Percentiles rank a stretch among this genome's conserved stretches.
Conservation (phyloP, 78 protist species). For the Paratrimastix pyriformis region DNA sequence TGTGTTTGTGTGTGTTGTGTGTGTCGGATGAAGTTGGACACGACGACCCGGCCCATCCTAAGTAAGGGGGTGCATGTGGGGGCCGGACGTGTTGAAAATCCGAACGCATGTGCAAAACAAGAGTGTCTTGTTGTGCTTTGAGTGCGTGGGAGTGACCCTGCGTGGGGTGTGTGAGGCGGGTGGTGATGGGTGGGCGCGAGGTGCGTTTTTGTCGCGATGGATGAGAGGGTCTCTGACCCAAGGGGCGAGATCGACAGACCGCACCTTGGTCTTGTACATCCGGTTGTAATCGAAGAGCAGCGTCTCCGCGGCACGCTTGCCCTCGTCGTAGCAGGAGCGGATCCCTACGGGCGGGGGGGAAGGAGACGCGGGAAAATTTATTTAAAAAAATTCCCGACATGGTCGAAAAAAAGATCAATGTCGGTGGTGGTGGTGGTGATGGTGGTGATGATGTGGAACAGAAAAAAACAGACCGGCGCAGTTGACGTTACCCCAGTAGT, state of each 20-base stretch:
- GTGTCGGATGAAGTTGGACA: conserved; percentile 14
- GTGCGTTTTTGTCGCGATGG: too few relatives aligned
- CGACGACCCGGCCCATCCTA: conserved; percentile 3
- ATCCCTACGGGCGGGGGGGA: conserved; percentile 14
- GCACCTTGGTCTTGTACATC: not conserved
- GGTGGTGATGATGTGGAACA: too few relatives aligned
- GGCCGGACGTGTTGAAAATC: conserved; percentile 19
- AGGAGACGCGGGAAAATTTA: not conserved
- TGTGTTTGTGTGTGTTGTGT: too few relatives aligned
- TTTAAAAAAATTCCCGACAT: not conserved
- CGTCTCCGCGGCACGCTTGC: conserved; percentile 74
- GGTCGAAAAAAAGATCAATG: not conserved
- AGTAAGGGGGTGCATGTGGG: conserved; percentile 25
- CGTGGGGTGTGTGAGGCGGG: too few relatives aligned
- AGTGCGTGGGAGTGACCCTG: too few relatives aligned
- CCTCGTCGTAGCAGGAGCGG: conserved; percentile 82
- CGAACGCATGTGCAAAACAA: too few relatives aligned
- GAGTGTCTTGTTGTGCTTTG: too few relatives aligned
- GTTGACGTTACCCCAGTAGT: conserved; percentile 65
- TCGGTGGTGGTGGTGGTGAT: not conserved
- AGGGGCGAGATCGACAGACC: too few relatives aligned
- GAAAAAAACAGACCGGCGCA: not conserved
- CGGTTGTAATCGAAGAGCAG: conserved; percentile 42
- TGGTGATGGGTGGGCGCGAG: too few relatives aligned
- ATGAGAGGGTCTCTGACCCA: too few relatives aligned